A percentile compares a stretch with the other conserved stretches of the same genome.
Evolutionary conservation across 2,329 filamentous ascomycete species (phyloP).

Genomic region (Fusarium cyanostomum): DNA sequence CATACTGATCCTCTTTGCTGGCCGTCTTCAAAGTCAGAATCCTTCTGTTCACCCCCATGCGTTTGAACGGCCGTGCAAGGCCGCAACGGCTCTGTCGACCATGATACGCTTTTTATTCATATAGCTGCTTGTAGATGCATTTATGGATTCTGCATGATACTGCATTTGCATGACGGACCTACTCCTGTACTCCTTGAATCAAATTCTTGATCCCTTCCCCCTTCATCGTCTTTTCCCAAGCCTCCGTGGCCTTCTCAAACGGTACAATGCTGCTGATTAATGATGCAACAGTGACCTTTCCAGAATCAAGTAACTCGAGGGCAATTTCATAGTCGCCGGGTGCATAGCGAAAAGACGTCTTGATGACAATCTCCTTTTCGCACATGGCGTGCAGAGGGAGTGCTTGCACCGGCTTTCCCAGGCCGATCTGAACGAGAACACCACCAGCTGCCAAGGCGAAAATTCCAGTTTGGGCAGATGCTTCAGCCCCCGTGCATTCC

Average conservation of each 20-base stretch:
- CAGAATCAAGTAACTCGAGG: conserved; percentile 75
- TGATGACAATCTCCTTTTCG: conserved; percentile 84
- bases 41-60: too few relatives aligned
- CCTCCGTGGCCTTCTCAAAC: conserved; percentile 72
- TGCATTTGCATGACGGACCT: background rate
- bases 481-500: conserved; percentile 35
- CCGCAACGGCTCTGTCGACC: too few relatives aligned
- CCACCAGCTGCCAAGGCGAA: conserved; percentile 16
- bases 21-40: background rate
- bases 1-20: too few relatives aligned
- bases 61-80: too few relatives aligned
- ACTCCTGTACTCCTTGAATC: conserved; percentile 51
- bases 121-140: too few relatives aligned
- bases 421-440: conserved; percentile 26
- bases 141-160: too few relatives aligned
- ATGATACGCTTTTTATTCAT: too few relatives aligned
- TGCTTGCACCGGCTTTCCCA: conserved; percentile 29
- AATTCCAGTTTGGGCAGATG: conserved; percentile 24
- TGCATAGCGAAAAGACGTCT: conserved; percentile 89
- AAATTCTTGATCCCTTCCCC: conserved; percentile 79
- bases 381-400: conserved; percentile 79
- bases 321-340: conserved; percentile 87
- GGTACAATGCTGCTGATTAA: conserved; percentile 79
- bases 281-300: conserved; percentile 79
- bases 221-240: conserved; percentile 85